These are phyloP conservation scores for Cyclaneusma minus DNA, from an alignment of 2,329 filamentous ascomycete genomes.

Conservation along the genomic window DNA sequence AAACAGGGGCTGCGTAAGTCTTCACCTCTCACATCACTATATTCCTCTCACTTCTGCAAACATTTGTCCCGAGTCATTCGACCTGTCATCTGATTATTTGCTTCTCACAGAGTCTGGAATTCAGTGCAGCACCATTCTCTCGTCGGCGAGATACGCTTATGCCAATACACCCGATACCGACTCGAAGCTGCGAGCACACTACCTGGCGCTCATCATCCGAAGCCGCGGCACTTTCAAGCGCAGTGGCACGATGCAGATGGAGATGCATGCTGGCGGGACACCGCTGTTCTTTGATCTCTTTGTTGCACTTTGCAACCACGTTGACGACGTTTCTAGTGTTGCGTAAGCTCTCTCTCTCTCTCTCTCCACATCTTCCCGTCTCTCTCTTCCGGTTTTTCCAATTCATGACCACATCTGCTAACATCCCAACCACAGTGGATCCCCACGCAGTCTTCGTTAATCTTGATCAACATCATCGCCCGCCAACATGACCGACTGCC, in stretches of 20 bases:
- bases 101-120: constrained; percentile 49
- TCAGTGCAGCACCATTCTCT: constrained; percentile 69
- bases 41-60: neutral
- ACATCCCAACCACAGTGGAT: constrained; percentile 2
- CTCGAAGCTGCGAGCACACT: constrained; percentile 82
- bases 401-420: neutral
- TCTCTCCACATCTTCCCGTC: constrained; percentile 10
- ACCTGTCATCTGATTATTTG: too few species aligned
- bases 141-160: constrained; percentile 82
- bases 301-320: constrained; percentile 82
- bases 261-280: constrained; percentile 76
- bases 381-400: constrained; percentile 1
- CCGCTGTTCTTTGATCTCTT: constrained; percentile 87
- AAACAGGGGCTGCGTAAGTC: constrained; percentile 75
- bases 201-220: constrained; percentile 82
- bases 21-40: neutral
- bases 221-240: constrained; percentile 80
- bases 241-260: constrained; percentile 87
- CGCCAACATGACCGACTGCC: too few species aligned
- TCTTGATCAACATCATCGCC: too few species aligned
- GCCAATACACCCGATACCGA: constrained; percentile 77
- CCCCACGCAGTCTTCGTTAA: constrained; percentile 6
- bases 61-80: too few species aligned
- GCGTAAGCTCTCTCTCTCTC: too few species aligned
- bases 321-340: constrained; percentile 49